Conservation (phyloP, 371 early-diverging fungal species). For the Haplosporangium sp. region DNA sequence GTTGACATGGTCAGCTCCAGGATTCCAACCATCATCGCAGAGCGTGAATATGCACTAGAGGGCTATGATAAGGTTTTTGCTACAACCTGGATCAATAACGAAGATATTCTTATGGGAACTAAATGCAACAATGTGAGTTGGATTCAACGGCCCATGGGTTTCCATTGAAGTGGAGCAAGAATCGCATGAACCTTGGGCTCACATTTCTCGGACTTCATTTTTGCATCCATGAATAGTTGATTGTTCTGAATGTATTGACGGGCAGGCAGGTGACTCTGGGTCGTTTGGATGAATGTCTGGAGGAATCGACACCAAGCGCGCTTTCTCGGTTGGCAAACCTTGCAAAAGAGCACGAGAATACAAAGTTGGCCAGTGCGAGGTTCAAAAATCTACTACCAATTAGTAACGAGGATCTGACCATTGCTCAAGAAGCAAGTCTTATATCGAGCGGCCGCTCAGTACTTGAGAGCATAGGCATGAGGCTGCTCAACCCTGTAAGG, state of each 20-base stretch:
- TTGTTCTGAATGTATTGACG: constrained; percentile 27
- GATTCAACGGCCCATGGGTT: neutral
- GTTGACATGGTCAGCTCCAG: constrained; percentile 20
- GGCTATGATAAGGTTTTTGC: constrained; percentile 73
- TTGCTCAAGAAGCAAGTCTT: neutral
- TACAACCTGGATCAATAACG: constrained; percentile 61
- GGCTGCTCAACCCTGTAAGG: constrained; percentile 20
- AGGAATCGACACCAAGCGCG: constrained; percentile 5
- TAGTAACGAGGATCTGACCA: too few relatives aligned
- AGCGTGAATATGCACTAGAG: constrained; percentile 30
- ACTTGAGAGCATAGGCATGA: constrained; percentile 24
- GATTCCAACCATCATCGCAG: constrained; percentile 28
- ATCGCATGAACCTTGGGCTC: too few relatives aligned
- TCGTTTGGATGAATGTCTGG: constrained; percentile 27
- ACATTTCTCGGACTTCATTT: too few relatives aligned
- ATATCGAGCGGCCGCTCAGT: neutral
- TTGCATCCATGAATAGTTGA: constrained; percentile 22
- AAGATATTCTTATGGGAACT: constrained; percentile 69
- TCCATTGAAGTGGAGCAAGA: neutral
- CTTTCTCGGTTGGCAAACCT: constrained; percentile 5
- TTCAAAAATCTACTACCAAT: constrained; percentile 4
- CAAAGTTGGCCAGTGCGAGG: neutral
- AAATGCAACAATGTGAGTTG: constrained; percentile 66
- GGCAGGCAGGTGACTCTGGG: constrained; percentile 14
- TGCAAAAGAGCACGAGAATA: neutral